Conservation (phyloP, 2,329 filamentous ascomycete genomes). For the Colletotrichum sp. region DNA sequence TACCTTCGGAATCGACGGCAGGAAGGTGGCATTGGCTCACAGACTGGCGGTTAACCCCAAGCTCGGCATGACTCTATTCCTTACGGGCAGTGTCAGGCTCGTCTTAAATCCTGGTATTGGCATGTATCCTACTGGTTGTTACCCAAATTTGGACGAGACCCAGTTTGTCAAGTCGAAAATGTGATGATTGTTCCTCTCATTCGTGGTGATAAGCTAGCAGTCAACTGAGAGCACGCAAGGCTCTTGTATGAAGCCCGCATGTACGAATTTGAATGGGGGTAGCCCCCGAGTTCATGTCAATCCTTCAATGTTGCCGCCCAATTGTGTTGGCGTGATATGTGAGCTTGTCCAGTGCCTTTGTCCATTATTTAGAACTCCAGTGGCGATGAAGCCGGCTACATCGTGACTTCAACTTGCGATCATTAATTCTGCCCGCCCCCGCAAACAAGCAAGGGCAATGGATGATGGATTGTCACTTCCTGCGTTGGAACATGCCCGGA, state of each 20-base stretch:
- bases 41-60: background rate
- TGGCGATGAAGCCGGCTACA: background rate
- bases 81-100: background rate
- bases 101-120: background rate
- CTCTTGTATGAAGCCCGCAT: background rate
- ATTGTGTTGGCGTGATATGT: background rate
- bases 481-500: background rate
- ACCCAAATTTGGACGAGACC: background rate
- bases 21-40: background rate
- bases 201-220: background rate
- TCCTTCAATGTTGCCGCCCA: background rate
- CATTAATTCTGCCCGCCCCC: background rate
- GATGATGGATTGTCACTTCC: background rate
- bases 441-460: background rate
- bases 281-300: background rate
- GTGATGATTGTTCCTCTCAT: background rate
- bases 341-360: background rate
- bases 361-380: background rate
- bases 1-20: background rate
- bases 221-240: background rate
- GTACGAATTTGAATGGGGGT: background rate
- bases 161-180: background rate
- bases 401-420: background rate
- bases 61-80: background rate
- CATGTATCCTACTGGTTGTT: background rate